These are phyloP conservation scores for Nakazawaea molendinolei DNA, from an alignment of 805 yeast species.

Conservation along the genomic window DNA sequence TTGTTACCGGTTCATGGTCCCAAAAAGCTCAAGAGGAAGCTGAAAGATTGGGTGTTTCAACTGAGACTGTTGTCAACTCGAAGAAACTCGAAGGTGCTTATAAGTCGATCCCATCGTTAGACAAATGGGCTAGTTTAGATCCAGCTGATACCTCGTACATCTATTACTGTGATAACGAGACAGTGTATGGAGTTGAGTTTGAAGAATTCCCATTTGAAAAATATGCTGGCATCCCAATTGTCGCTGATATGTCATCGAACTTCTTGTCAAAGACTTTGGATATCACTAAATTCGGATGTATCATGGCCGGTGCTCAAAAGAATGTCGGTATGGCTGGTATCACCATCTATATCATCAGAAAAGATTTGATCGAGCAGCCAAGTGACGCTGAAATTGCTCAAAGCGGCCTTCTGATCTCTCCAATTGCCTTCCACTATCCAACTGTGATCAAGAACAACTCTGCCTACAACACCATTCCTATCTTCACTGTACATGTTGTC, in stretches of 20 bases:
- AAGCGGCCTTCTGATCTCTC: constrained; percentile 69
- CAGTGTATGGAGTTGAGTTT: constrained; percentile 93
- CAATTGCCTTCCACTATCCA: constrained; percentile 85
- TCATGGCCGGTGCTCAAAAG: constrained; percentile 98
- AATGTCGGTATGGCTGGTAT: constrained; percentile 96
- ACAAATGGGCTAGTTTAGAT: constrained; percentile 52
- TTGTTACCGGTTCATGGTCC: constrained; percentile 93
- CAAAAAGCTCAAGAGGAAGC: constrained; percentile 87
- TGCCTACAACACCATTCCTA: constrained; percentile 93
- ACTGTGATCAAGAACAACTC: constrained; percentile 84
- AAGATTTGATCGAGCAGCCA: constrained; percentile 63
- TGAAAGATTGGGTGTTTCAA: constrained; percentile 68
- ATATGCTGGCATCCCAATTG: constrained; percentile 69
- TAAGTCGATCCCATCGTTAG: constrained; percentile 58
- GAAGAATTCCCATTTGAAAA: constrained; percentile 37
- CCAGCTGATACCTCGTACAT: constrained; percentile 73
- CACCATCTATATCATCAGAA: constrained; percentile 85
- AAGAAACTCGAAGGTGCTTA: constrained; percentile 51
- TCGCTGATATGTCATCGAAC: constrained; percentile 93
- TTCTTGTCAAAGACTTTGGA: constrained; percentile 78
- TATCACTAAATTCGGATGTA: constrained; percentile 76
- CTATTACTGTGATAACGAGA: constrained; percentile 93
- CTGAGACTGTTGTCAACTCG: constrained; percentile 62
- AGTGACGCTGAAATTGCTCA: constrained; percentile 51
- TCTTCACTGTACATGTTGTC: constrained; percentile 82